Evolutionary conservation across 345 rosid species (phyloP).

Genomic region (Populus euphratica): DNA sequence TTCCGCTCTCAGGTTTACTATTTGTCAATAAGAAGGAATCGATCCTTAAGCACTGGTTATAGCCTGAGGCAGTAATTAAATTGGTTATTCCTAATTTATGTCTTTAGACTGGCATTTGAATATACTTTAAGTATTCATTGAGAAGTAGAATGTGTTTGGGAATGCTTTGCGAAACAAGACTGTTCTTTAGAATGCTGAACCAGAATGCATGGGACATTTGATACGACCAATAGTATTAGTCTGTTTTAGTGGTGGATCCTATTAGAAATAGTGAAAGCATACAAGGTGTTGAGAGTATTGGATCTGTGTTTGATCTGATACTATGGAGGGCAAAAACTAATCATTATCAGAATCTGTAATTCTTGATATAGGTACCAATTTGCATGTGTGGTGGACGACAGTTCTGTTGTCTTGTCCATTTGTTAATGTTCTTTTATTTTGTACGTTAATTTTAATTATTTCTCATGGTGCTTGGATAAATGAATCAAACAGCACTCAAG

Average conservation of each 20-base stretch:
- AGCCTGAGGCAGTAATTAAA: neutral
- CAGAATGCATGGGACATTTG: neutral
- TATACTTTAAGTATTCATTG: neutral
- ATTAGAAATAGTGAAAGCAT: neutral
- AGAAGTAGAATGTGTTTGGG: neutral
- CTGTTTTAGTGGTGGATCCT: neutral
- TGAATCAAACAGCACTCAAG: neutral
- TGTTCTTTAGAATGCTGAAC: neutral
- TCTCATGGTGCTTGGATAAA: neutral
- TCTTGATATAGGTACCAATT: neutral
- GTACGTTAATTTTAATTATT: neutral
- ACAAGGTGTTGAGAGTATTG: neutral
- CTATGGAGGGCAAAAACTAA: neutral
- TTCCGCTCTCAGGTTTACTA: neutral
- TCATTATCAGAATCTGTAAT: neutral
- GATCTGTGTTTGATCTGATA: neutral
- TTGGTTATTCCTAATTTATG: neutral
- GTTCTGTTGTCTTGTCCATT: neutral
- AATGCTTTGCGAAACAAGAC: neutral
- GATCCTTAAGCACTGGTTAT: neutral
- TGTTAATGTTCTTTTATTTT: neutral
- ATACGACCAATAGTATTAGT: neutral
- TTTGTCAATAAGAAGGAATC: neutral
- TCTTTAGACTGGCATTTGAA: too few relatives aligned
- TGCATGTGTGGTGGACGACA: too few relatives aligned